Conservation (phyloP, 441 rosid species). For the Erodium trifolium region DNA sequence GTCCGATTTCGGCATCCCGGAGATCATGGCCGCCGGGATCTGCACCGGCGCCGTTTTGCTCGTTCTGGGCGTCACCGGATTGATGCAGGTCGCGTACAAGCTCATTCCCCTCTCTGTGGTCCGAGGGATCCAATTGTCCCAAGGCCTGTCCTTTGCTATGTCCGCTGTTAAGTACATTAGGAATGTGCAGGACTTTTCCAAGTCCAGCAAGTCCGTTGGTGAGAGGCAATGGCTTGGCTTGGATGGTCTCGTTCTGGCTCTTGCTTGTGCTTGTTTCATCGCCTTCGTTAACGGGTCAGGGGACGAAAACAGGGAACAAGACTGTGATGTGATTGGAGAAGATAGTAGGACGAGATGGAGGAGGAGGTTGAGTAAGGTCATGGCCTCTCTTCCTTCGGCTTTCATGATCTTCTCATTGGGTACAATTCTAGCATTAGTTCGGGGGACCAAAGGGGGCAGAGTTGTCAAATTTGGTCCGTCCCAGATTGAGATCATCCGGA, state of each 20-base stretch:
- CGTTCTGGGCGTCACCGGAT: conserved; percentile 50
- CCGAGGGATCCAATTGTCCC: conserved; percentile 76
- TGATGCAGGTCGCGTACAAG: conserved; percentile 56
- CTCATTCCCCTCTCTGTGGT: conserved; percentile 56
- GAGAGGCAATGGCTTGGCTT: conserved; percentile 58
- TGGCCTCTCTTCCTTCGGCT: conserved; percentile 60
- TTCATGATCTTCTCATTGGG: conserved; percentile 54
- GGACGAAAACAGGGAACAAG: conserved; percentile 16
- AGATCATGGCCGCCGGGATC: conserved; percentile 65
- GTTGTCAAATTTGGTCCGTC: conserved; percentile 62
- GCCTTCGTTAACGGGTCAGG: conserved; percentile 50
- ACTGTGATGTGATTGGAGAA: neutral
- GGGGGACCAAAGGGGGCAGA: conserved; percentile 38
- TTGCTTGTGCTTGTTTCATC: conserved; percentile 51
- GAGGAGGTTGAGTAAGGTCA: conserved; percentile 28
- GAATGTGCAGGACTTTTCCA: conserved; percentile 50
- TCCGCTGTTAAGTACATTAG: conserved; percentile 57
- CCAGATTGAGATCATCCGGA: conserved; percentile 33
- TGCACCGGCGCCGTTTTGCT: conserved; percentile 47
- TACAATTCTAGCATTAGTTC: conserved; percentile 46
- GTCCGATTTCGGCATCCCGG: conserved; percentile 41
- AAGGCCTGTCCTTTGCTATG: conserved; percentile 62
- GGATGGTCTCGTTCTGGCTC: conserved; percentile 65
- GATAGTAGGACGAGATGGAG: conserved; percentile 17
- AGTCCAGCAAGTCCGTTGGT: conserved; percentile 37